Evolutionary conservation across 2,329 filamentous ascomycete genomes (phyloP), one percentile per base, ranked within the genome.

Genomic region (Fusarium chuoi): DNA sequence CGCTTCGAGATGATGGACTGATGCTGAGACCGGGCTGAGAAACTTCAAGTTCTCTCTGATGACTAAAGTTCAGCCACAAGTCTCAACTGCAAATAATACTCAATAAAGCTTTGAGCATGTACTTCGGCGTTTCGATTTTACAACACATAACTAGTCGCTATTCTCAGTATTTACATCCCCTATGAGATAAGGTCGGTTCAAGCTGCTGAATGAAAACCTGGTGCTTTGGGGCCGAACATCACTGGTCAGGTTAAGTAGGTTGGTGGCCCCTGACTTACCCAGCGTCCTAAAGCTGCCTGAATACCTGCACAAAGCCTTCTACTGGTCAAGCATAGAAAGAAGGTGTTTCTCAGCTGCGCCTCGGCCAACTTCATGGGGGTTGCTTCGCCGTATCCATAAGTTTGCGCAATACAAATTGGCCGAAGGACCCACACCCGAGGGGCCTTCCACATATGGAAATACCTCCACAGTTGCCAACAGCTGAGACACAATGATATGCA

Each of bases 401-500:
- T 33, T 12, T 33, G 30, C 30, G 30, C 30, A 33, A 33, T 33
- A 33, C 30, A 33, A 13, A 13, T 13, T 33, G 30, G 30, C 30
- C 30, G 30, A 33, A 33, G 24, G 18, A 28, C 18, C 44, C 11
- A 7, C n/a, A 17, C 15, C 30, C 10, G 14, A 12, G 30, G 20
- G 26, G 41, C 52, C 52, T 55, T 58, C 55, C 14, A n/a, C 6
- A 28, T 36, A 18, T 36, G 24, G 55, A 36, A 58, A n/a, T 42
- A 7, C 5, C 26, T 12, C 60, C n/a, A 26, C 49, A 13, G 6
- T 3, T 38, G 26, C 28, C 20, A n/a, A 14, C 24, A 41, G 24
- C 38, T 55, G 35, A 59, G 33, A 42, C 51, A n/a, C 17, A n/a
- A 36, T 38, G 22, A 41, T 59, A 68, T 65, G 65, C 61, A 55